Conservation (phyloP, 345 rosid species). For the Erodium maritimum region DNA sequence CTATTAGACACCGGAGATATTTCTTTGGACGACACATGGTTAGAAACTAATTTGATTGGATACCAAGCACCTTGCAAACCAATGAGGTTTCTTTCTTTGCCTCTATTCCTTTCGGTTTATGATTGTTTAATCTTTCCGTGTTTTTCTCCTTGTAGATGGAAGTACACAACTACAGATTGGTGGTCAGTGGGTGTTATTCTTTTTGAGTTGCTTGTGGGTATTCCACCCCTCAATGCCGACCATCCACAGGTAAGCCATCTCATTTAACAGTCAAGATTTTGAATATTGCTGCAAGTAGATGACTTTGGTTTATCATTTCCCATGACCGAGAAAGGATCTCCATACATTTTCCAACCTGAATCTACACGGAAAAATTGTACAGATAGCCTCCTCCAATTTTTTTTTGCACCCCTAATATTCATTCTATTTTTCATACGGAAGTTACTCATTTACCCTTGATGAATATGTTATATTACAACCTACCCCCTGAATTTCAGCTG, state of each 20-base stretch:
- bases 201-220: slow-evolving; percentile 81
- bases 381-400: no score
- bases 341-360: no score
- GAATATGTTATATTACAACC: no score
- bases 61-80: background rate
- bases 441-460: no score
- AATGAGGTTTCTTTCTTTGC: background rate
- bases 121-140: slow-evolving; percentile 3
- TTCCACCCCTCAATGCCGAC: slow-evolving; percentile 92
- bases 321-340: no score
- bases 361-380: no score
- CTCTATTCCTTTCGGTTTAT: background rate
- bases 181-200: slow-evolving; percentile 97
- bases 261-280: background rate
- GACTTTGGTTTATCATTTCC: no score
- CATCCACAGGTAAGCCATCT: slow-evolving; percentile 59
- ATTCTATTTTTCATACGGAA: no score
- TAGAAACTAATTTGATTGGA: slow-evolving; percentile 13
- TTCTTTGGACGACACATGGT: slow-evolving; percentile 98
- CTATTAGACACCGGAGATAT: slow-evolving; percentile 97
- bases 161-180: no score
- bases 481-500: no score
- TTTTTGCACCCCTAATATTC: no score
- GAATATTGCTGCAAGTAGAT: no score
- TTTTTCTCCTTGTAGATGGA: slow-evolving; percentile 37